phyloP scores from a whole-genome alignment of 1,284 basidiomycete species.

The Ceraceosorus guamensis region DNA sequence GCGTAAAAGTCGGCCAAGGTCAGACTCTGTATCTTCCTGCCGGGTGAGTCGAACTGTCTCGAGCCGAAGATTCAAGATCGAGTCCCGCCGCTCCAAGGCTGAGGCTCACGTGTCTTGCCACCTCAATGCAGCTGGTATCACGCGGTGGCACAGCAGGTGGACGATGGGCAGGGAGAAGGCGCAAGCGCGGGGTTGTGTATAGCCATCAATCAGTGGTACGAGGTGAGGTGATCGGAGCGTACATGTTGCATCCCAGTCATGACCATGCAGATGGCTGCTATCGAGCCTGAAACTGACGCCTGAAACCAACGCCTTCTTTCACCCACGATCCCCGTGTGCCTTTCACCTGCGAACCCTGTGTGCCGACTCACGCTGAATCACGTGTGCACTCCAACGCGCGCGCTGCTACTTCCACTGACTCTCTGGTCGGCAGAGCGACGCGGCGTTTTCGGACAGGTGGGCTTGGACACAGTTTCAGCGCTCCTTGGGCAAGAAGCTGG shows the following conservation, averaged over 20 bases:
- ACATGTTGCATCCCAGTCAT: no score
- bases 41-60: constrained; percentile 13
- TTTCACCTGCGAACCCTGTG: no score
- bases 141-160: constrained; percentile 34
- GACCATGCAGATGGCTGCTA: no score
- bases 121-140: constrained; percentile 25
- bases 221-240: no score
- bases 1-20: constrained; percentile 30
- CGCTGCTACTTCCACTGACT: background rate
- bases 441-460: background rate
- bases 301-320: no score
- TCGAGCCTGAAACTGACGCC: no score
- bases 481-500: background rate
- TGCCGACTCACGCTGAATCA: background rate
- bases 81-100: background rate
- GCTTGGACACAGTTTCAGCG: background rate
- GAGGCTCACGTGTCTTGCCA: background rate
- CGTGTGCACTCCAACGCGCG: no score
- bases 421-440: background rate
- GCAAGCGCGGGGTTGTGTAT: constrained; percentile 24
- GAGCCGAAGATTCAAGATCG: background rate
- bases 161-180: constrained; percentile 8
- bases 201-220: constrained; percentile 44
- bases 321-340: no score
- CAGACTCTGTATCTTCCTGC: constrained; percentile 38